Evolutionary conservation across 1,284 basidiomycete species (phyloP), one percentile per base, ranked within the genome.

Genomic region (Calocybe gambosa): DNA sequence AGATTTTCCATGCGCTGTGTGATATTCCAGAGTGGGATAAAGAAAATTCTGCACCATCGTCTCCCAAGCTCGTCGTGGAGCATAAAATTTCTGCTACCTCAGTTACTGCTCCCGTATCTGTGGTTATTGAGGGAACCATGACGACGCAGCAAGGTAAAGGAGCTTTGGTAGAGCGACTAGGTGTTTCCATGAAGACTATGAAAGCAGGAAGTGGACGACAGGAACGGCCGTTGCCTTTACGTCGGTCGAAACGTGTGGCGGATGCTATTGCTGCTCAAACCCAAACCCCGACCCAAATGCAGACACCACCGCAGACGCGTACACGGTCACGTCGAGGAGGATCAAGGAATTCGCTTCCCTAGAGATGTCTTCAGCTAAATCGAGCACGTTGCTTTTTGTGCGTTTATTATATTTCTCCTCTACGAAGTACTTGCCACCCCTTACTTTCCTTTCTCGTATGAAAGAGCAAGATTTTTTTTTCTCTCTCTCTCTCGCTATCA

Each of bases 221-320:
- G 29, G 61, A 59, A 28, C 63, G 62, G 8, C 3, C 18, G 3
- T 23, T 23, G 41, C 63, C 64, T 0, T 58, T 85, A 45, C 71
- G 84, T 20, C 71, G 84, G 50, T 86, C 83, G 48, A 82, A 78
- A 64, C 69, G 83, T 45, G 82, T 85, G 20, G 81, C 80, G 33
- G 70, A 76, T 50, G 75, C 78, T 8, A 60, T 69, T 35, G 73
- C 74, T 39, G 70, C 73, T 13, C 68, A 74, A 46, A 63, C 70
- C 13, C 68, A 74, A 42, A 64, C 70, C 10, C 21, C 21, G 7
- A 7, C 21, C n/a, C n/a, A n/a, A n/a, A n/a, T n/a, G 7, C 21
- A 23, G 21, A 23, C 21, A 7, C 21, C 3, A 23, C 21, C 21
- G 21, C 39, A 36, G n/a, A 39, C 19, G 38, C 73, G 59, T 49